Evolutionary conservation across 78 protist species (phyloP).

Genomic region (Guillardia theta): DNA sequence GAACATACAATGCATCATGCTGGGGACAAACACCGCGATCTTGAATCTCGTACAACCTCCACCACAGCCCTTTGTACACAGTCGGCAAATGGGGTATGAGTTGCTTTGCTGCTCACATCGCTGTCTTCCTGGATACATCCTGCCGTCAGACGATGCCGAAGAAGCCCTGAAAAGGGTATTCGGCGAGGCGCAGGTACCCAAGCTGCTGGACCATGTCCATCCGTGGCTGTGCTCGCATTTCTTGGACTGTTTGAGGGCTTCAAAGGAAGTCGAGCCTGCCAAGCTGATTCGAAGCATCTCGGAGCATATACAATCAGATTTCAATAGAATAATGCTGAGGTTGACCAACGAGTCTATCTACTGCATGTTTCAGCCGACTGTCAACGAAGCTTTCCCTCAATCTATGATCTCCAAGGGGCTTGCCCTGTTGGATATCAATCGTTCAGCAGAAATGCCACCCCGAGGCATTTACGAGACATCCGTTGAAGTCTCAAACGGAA

Average conservation of each 20-base stretch:
- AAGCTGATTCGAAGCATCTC: too few species aligned
- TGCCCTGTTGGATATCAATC: neutral
- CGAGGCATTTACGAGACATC: neutral
- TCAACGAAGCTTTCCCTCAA: neutral
- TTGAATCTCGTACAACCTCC: neutral
- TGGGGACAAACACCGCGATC: neutral
- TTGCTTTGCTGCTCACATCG: neutral
- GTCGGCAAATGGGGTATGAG: neutral
- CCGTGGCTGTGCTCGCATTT: neutral
- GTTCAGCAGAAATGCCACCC: too few species aligned
- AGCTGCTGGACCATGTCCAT: neutral
- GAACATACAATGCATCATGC: neutral
- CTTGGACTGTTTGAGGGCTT: neutral
- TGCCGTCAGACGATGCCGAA: neutral
- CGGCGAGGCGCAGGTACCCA: neutral
- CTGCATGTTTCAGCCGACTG: neutral
- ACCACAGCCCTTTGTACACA: neutral
- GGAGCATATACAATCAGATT: too few species aligned
- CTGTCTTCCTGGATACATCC: neutral
- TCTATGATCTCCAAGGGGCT: neutral
- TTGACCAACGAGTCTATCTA: neutral
- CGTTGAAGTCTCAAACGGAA: neutral
- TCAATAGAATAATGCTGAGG: neutral
- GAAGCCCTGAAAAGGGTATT: neutral
- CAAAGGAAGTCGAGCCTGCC: neutral